Base-by-base conservation (phyloP, 768 basidiomycete genomes). In the Lactarius sanguifluus region DNA sequence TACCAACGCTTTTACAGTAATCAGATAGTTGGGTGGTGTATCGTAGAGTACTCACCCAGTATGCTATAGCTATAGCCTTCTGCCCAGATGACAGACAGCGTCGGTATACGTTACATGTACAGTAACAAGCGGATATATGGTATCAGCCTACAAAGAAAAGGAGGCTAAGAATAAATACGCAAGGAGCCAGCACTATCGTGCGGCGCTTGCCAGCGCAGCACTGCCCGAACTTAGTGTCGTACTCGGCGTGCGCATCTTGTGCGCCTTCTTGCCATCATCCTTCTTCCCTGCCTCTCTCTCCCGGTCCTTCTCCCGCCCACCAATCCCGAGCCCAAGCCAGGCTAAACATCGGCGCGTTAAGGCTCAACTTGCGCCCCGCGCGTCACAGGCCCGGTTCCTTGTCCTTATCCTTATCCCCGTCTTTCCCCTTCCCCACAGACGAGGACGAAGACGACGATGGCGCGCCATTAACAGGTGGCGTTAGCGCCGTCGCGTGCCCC, bases 311-410 rank as follows among this genome's bases (percentile, higher is more conserved):
- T 61, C 64, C 18, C 64, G n/a, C 25, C 59, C 59, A 4, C 63
- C 57, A 1, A 50, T 10, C 5, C 52, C 55, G 2, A 65, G 36
- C 38, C 65, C 65, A 1, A 66, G 78, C 80, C 83, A 90, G 83
- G 58, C 77, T 79, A 2, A 83, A 77, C 70, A 85, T 84, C 58
- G 86, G 85, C 59, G 83, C 81, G 30, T 82, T 82, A 64, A 91
- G 74, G 74, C 90, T 92, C 76, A 92, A 75, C 77, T 92, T 91
- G 63, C 89, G 64, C 64, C 61, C 57, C 2, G 54, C 64, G 10
- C 61, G 67, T 12, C 57, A 36, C 0, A 60, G 23, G 15, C 81
- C 66, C 84, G 77, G 72, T 78, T 83, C 64, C 77, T 67, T n/a
- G 71, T 71, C 15, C 72, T 69, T 64, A 69, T 30, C 30, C 30